phyloP scores from a whole-genome alignment of 176 grass and related monocot species.

The Triticum aestivum region IWGSC_CS_RefSeq_v2.1 NC_057796.1:379390465-379390964 shows the following conservation, averaged over 20 bases:
- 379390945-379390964: neutral
- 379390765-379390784: constrained; percentile 15
- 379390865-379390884: neutral
- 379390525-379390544: neutral
- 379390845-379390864: constrained; percentile 12
- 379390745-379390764: neutral
- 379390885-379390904: neutral
- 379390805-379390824: neutral
- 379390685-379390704: neutral
- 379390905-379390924: no score
- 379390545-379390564: neutral
- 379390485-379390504: neutral
- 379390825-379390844: neutral
- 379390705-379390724: neutral
- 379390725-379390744: neutral
- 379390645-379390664: no score
- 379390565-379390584: neutral
- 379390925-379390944: no score
- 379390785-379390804: neutral
- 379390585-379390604: neutral
- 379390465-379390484: neutral
- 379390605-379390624: neutral
- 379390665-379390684: neutral
- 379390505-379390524: neutral
- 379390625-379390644: neutral